Evolutionary conservation across 805 yeast species (phyloP), one percentile per base, ranked within the genome.

Genomic region (Cyberlindnera lachancei): DNA sequence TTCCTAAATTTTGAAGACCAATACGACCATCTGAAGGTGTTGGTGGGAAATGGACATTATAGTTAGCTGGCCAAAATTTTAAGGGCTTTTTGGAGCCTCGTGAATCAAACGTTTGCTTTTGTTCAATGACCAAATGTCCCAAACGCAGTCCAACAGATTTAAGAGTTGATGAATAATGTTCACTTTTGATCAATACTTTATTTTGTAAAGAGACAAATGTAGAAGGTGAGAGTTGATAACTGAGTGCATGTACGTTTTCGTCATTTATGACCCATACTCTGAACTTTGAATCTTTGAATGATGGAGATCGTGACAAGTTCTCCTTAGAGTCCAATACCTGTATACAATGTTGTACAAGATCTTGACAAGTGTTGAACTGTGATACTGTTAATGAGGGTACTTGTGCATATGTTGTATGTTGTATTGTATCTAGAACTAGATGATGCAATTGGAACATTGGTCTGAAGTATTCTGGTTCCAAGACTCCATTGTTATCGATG

Each of bases 1-100:
- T 88, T 3, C 96, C 96, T 39, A 87, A 60, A 50, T 85, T 88
- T 32, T 67, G 61, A 49, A 79, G 43, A 39, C 96, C 79, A 37
- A 66, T 55, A 29, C 64, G 51, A 42, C 96, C 88, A 34, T 53
- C 48, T 2, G 63, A 48, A n/a, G 55, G 52, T 1, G 38, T 16
- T 4, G 58, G 46, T 8, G 57, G 50, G 35, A 55, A 52, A 23
- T 58, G 53, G 4, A 46, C 43, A 22, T 41, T 46, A 32, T 51
- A 55, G 25, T 52, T 52, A 6, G 68, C 61, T 2, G 59, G 54
- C 68, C 68, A 63, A 31, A 55, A 61, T 14, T 49, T 41, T 6
- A 51, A 47, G 13, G n/a, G n/a, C 11, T 30, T 31, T 6, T 15
- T 11, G 9, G 11, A 19, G n/a, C 18, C 20, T 7, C 13, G 9